Evolutionary conservation across 1,139 yeast genomes (phyloP).

Genomic region (Hemisphaericaspora xylanilytica): DNA sequence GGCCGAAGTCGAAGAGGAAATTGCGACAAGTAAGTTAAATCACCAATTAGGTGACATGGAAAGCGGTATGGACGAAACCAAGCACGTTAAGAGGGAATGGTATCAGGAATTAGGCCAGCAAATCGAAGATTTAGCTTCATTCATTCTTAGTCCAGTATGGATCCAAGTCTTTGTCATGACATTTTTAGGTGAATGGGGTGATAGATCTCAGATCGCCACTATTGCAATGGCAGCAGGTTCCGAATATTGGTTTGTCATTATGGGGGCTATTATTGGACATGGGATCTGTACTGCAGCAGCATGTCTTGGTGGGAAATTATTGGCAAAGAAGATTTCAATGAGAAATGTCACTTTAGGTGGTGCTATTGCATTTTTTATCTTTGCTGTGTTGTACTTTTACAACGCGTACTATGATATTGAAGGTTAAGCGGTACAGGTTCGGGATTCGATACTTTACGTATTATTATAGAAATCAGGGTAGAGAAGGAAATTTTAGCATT

Average conservation of each 20-base stretch:
- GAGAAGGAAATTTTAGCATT: background rate
- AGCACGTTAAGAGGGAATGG: conserved; percentile 19
- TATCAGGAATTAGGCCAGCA: conserved; percentile 28
- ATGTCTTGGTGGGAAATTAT: conserved; percentile 87
- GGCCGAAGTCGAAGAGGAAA: conserved; percentile 95
- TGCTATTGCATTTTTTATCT: conserved; percentile 77
- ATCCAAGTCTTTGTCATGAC: conserved; percentile 95
- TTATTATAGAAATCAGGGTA: background rate
- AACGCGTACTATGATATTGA: conserved; percentile 50
- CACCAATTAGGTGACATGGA: conserved; percentile 54
- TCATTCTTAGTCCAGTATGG: conserved; percentile 84
- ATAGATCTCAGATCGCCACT: conserved; percentile 95
- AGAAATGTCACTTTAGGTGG: conserved; percentile 92
- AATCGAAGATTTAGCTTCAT: conserved; percentile 52
- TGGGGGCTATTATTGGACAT: conserved; percentile 91
- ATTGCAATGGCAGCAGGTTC: conserved; percentile 99
- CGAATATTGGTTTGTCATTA: conserved; percentile 83
- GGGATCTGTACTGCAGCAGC: conserved; percentile 88
- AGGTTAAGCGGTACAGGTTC: too few relatives aligned
- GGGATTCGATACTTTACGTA: background rate
- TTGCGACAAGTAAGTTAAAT: conserved; percentile 62
- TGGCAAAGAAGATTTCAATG: conserved; percentile 88
- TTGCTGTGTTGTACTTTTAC: conserved; percentile 76
- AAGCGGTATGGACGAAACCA: conserved; percentile 35
- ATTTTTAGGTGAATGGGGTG: conserved; percentile 98